Conservation (phyloP, 805 yeast species). For the Kuraishia capsulata region DNA sequence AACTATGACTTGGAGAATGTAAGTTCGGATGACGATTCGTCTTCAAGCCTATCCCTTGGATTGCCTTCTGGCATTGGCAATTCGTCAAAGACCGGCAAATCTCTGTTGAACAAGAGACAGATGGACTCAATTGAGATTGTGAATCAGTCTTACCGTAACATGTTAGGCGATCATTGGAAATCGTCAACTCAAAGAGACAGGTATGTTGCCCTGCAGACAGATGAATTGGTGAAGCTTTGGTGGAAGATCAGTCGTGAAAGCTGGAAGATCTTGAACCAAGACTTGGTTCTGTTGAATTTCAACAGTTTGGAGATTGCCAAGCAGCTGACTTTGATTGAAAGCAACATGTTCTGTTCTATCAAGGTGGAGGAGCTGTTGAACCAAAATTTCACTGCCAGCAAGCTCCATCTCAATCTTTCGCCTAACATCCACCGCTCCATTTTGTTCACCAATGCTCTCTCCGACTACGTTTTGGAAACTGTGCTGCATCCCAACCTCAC, state of each 20-base stretch:
- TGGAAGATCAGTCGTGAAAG: slow-evolving; percentile 40
- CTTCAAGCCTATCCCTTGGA: slow-evolving; percentile 8
- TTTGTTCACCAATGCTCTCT: slow-evolving; percentile 60
- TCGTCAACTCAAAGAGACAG: slow-evolving; percentile 6
- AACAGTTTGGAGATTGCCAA: slow-evolving; percentile 71
- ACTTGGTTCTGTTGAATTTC: slow-evolving; percentile 44
- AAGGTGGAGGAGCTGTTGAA: slow-evolving; percentile 59
- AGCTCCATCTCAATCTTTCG: slow-evolving; percentile 47
- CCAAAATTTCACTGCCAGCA: slow-evolving; percentile 52
- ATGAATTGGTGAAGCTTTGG: slow-evolving; percentile 34
- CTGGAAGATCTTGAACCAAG: slow-evolving; percentile 48
- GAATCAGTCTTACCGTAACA: slow-evolving; percentile 42
- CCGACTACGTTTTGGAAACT: slow-evolving; percentile 66
- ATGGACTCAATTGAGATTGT: slow-evolving; percentile 36
- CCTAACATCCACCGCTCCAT: slow-evolving; percentile 56
- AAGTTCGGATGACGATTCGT: slow-evolving; percentile 8
- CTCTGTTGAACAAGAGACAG: slow-evolving; percentile 27
- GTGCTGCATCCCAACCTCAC: slow-evolving; percentile 44
- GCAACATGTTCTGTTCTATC: slow-evolving; percentile 53
- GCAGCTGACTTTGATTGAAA: slow-evolving; percentile 67
- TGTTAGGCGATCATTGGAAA: slow-evolving; percentile 40
- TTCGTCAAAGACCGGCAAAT: slow-evolving; percentile 9
- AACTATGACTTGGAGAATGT: slow-evolving; percentile 17
- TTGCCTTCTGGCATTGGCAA: slow-evolving; percentile 19
- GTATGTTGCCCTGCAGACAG: slow-evolving; percentile 23